Conservation (phyloP, 2,329 filamentous ascomycete genomes). For the Emergomyces africanus region DNA sequence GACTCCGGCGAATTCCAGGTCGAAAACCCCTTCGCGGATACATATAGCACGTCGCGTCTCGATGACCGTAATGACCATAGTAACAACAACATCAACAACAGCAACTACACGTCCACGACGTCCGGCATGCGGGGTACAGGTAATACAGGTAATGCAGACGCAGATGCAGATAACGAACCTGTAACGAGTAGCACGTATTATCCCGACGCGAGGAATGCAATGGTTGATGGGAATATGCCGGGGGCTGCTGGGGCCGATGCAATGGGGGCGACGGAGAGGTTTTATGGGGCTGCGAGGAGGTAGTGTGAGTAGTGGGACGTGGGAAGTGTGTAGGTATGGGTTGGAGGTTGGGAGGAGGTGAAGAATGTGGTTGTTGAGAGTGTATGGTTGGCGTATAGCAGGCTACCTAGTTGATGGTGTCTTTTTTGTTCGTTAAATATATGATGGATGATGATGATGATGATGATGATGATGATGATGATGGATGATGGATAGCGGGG, state of each 20-base stretch:
- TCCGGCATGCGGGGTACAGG: not conserved
- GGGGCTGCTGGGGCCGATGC: not conserved
- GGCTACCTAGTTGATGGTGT: too few relatives aligned
- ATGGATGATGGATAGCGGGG: too few relatives aligned
- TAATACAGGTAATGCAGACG: not conserved
- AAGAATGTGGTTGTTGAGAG: too few relatives aligned
- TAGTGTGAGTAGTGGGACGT: not conserved
- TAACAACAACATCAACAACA: not conserved
- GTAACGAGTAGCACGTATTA: conserved; percentile 5
- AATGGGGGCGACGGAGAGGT: not conserved
- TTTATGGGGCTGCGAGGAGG: not conserved
- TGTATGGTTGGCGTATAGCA: too few relatives aligned
- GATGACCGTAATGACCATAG: not conserved
- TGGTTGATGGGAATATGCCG: conserved; percentile 2
- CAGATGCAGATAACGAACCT: not conserved
- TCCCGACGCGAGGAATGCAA: not conserved
- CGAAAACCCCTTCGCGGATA: conserved; percentile 30
- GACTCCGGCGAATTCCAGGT: conserved; percentile 28
- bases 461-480: too few relatives aligned
- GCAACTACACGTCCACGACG: not conserved
- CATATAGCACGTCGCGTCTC: conserved; percentile 10
- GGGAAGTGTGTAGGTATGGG: too few relatives aligned
- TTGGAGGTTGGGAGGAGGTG: too few relatives aligned
- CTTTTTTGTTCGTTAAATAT: too few relatives aligned
- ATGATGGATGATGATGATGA: too few relatives aligned